Conservation (phyloP, 805 yeast genomes). For the Suhomyces xylopsoci region DNA sequence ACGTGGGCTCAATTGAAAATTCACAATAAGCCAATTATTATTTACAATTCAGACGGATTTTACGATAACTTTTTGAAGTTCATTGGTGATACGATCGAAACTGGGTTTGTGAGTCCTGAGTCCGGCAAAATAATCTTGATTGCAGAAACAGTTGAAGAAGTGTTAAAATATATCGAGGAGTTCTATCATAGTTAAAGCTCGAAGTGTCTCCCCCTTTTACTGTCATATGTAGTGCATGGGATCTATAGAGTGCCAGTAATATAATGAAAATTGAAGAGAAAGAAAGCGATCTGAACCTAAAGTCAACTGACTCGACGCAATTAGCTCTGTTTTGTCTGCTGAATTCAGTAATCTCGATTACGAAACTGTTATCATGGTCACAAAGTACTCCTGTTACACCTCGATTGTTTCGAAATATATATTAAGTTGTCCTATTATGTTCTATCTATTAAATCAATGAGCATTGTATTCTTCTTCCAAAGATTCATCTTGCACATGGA, state of each 20-base stretch:
- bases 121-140: conserved; percentile 68
- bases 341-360: neutral
- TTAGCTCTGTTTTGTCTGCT: neutral
- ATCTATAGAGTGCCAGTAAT: neutral
- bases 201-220: neutral
- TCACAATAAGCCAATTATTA: conserved; percentile 75
- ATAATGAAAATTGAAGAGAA: neutral
- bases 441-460: conserved; percentile 11
- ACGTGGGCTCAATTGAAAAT: conserved; percentile 91
- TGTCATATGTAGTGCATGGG: neutral
- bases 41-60: conserved; percentile 78
- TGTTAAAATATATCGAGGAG: conserved; percentile 54
- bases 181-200: conserved; percentile 28
- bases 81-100: conserved; percentile 53
- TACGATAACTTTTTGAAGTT: conserved; percentile 67
- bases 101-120: conserved; percentile 65
- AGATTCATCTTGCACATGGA: conserved; percentile 26
- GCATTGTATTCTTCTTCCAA: conserved; percentile 21
- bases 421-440: neutral
- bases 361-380: neutral
- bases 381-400: neutral
- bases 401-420: neutral
- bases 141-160: conserved; percentile 68
- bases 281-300: neutral
- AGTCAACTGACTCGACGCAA: neutral